A percentile compares a stretch with the other conserved stretches of the same genome.
Evolutionary conservation across 345 rosid species (phyloP).

Genomic region (Arabidopsis arenosa): DNA sequence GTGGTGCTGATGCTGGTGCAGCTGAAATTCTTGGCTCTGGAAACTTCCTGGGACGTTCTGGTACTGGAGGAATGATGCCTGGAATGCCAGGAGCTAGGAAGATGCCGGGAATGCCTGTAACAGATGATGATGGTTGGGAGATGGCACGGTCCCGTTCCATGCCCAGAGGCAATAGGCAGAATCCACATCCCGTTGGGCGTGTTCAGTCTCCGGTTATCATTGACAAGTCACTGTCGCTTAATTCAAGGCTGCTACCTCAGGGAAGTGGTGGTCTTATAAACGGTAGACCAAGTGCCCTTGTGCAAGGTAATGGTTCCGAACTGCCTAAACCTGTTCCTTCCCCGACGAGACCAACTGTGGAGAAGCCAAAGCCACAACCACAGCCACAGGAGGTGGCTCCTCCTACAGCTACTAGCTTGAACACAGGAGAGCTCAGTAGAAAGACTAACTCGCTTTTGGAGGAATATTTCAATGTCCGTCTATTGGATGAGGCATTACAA

Average conservation of each 20-base stretch:
- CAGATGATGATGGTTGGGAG: slow-evolving; percentile 83
- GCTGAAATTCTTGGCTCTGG: slow-evolving; percentile 54
- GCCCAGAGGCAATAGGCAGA: slow-evolving; percentile 72
- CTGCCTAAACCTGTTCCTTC: slow-evolving; percentile 39
- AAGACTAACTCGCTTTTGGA: slow-evolving; percentile 71
- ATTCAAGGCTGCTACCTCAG: slow-evolving; percentile 70
- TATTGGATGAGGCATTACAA: slow-evolving; percentile 72
- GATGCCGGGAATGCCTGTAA: slow-evolving; percentile 82
- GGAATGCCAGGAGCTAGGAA: slow-evolving; percentile 92
- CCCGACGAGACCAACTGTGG: slow-evolving; percentile 36
- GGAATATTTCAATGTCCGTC: slow-evolving; percentile 66
- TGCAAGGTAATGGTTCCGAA: slow-evolving; percentile 62
- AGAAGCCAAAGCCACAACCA: slow-evolving; percentile 31
- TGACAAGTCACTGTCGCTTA: slow-evolving; percentile 57
- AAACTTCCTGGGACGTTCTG: slow-evolving; percentile 73
- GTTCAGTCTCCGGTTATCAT: slow-evolving; percentile 52
- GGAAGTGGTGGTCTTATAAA: slow-evolving; percentile 64
- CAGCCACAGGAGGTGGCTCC: slow-evolving; percentile 36
- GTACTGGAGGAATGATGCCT: slow-evolving; percentile 98
- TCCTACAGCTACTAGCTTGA: slow-evolving; percentile 47
- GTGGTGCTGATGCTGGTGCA: slow-evolving; percentile 27
- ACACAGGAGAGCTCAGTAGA: slow-evolving; percentile 57
- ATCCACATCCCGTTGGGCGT: slow-evolving; percentile 55
- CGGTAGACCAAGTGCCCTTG: slow-evolving; percentile 74
- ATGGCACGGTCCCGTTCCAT: slow-evolving; percentile 65